Evolutionary conservation across 2,329 filamentous ascomycete genomes (phyloP).

Genomic region (Penicillium sp.): DNA sequence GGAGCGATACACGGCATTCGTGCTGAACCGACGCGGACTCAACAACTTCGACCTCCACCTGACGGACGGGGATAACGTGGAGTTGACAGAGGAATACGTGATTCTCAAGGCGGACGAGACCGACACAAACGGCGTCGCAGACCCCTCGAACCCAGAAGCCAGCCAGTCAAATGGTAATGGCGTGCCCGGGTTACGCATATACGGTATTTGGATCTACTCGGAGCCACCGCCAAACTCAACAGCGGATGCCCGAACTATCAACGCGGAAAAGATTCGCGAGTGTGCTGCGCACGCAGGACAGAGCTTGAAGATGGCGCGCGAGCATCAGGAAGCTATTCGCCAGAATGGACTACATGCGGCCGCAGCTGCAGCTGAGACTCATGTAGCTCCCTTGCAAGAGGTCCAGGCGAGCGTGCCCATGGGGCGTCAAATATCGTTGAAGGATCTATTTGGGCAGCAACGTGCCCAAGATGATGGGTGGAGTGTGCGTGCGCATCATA

Average conservation of each 20-base stretch:
- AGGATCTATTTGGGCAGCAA: slow-evolving; percentile 63
- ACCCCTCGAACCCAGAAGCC: slow-evolving; percentile 22
- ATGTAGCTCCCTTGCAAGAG: slow-evolving; percentile 44
- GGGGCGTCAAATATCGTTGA: slow-evolving; percentile 60
- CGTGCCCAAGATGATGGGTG: slow-evolving; percentile 58
- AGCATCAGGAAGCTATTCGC: slow-evolving; percentile 44
- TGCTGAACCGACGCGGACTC: slow-evolving; percentile 74
- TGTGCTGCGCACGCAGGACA: slow-evolving; percentile 60
- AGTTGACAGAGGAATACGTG: slow-evolving; percentile 67
- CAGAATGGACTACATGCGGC: slow-evolving; percentile 43
- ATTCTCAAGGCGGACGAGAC: slow-evolving; percentile 59
- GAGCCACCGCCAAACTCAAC: slow-evolving; percentile 63
- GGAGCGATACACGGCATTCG: slow-evolving; percentile 64
- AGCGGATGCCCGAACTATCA: slow-evolving; percentile 57
- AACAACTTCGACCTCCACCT: slow-evolving; percentile 74
- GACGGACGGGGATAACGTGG: slow-evolving; percentile 63
- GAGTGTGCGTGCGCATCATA: slow-evolving; percentile 56
- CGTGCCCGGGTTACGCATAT: slow-evolving; percentile 50
- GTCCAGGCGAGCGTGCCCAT: slow-evolving; percentile 53
- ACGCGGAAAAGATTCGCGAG: slow-evolving; percentile 61
- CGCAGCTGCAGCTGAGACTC: slow-evolving; percentile 37
- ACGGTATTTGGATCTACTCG: slow-evolving; percentile 70
- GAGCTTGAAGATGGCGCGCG: slow-evolving; percentile 54
- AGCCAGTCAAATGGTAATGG: slow-evolving; percentile 18
- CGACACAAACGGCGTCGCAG: slow-evolving; percentile 27